Base-by-base conservation (phyloP, 1,284 basidiomycete genomes). In the Pseudozyma flocculosa region DNA sequence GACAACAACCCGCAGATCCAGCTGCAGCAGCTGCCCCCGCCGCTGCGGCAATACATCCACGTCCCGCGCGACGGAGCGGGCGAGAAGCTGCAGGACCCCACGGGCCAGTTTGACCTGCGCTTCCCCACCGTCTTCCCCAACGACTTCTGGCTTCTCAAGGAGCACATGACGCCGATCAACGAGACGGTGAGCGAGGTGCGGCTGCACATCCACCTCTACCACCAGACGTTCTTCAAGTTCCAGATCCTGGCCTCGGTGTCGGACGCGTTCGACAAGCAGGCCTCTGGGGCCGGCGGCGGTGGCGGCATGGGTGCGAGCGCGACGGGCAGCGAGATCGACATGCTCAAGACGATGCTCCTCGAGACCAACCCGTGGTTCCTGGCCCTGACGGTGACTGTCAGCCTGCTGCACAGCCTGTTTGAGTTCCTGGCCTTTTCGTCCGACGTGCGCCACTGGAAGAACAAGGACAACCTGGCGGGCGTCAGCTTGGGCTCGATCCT, bases 321-420 rank as follows among this genome's bases (percentile, higher is more conserved):
- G 14, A 92, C 53, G 14, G 96, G 78, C 78, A 95, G 81, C 82
- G 92, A 61, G 92, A 54, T 68, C 39, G 66, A 70, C 45, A 62
- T 69, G 55, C 43, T 71, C 50, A 70, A 68, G 52, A 54, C 54
- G 2, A 69, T 60, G 48, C 51, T 69, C 17, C 57, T 74, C 42
- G 91, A 96, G 81, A 96, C 93, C 2, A 93, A 90, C 76, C 89
- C 92, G 14, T 92, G 87, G 83, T 87, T 95, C 80, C 82, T 97
- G 43, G 87, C 82, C 22, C 80, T 91, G 54, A 92, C 80, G 9
- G 59, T 76, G 19, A 40, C 89, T 26, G 93, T 97, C 68, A 89
- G 88, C 67, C 66, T 95, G 22, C 78, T 97, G 60, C 94, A 98
- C 80, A 85, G 86, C 60, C 78, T 97, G 85, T 92, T 69, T 34